A percentile compares a stretch with the other conserved stretches of the same genome.
phyloP scores from a whole-genome alignment of 1,284 basidiomycete species.

The Schizophyllum amplum region DNA sequence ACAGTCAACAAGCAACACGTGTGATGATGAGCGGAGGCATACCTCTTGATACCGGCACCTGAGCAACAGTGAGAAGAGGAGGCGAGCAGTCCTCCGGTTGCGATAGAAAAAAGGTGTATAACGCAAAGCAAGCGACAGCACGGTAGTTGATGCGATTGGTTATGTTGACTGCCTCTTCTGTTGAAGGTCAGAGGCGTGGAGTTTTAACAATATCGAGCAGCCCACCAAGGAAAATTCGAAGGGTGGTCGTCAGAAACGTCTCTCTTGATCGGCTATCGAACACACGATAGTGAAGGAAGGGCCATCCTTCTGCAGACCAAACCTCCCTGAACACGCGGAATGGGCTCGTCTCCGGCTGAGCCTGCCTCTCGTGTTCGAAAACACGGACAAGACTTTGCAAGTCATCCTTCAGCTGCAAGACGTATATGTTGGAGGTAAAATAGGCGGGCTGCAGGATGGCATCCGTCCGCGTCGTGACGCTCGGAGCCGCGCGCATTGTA shows the following conservation, averaged over 20 bases:
- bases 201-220: neutral
- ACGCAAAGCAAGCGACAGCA: slow-evolving; percentile 51
- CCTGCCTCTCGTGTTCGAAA: slow-evolving; percentile 38
- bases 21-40: slow-evolving; percentile 15
- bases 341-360: slow-evolving; percentile 28
- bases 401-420: slow-evolving; percentile 58
- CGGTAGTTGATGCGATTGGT: slow-evolving; percentile 42
- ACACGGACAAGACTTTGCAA: slow-evolving; percentile 39
- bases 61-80: slow-evolving; percentile 33
- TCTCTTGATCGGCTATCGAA: slow-evolving; percentile 58
- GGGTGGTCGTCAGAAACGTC: slow-evolving; percentile 45
- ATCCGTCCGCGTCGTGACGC: slow-evolving; percentile 35
- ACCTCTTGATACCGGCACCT: slow-evolving; percentile 56
- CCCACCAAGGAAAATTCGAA: slow-evolving; percentile 61
- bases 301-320: slow-evolving; percentile 64
- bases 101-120: slow-evolving; percentile 60
- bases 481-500: neutral
- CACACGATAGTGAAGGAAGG: slow-evolving; percentile 63
- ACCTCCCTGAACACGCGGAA: slow-evolving; percentile 61
- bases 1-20: too few relatives aligned
- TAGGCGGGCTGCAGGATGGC: slow-evolving; percentile 61
- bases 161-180: slow-evolving; percentile 43
- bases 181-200: slow-evolving; percentile 2
- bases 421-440: slow-evolving; percentile 68
- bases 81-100: slow-evolving; percentile 52